Base-by-base conservation (phyloP, 768 basidiomycete genomes). In the Kwoniella newhampshirensis region DNA sequence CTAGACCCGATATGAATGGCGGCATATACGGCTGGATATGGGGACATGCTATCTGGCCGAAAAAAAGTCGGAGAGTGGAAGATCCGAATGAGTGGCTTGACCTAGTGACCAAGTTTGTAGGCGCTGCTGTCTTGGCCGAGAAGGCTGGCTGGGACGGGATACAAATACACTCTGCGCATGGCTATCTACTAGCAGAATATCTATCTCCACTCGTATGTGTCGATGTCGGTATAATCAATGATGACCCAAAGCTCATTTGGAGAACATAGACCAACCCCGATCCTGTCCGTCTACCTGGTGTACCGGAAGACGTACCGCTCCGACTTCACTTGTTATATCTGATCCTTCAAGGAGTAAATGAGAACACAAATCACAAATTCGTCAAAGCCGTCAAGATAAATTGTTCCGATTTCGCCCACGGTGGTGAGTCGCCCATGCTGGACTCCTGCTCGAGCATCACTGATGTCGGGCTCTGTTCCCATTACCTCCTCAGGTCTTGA, bases 101-200 rank as follows among this genome's bases (percentile, higher is more conserved):
- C 9, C 81, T 85, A 5, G 81, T 89, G 0, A 77, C 79, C 1
- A 78, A 75, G 7, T 97, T 94, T 66, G 81, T 87, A 2, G 77
- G 78, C 37, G 88, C 86, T 4, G 88, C 91, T 0, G 67, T 75
- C 39, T 65, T 88, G 28, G 89, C 89, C 8, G 73, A 80, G 17
- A 71, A 81, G 51, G 78, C 86, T 37, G 89, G 89, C 0, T 93
- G 91, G 71, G 89, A 94, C 60, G 92, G 93, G 0, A 78, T 94
- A 3, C 84, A 96, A 67, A 60, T 97, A 9, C 93, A 96, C 72
- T 66, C 68, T 1, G 71, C 71, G 0, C 71, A 73, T 64, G 71
- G 71, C 9, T 73, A 73, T 49, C 50, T 73, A 17, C 28, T 73
- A 43, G 71, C 71, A 3, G 64, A 64, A 39, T 73, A 66, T 49